Evolutionary conservation across 2,329 filamentous ascomycete species (phyloP).

Genomic region (Xylariaceae sp.): DNA sequence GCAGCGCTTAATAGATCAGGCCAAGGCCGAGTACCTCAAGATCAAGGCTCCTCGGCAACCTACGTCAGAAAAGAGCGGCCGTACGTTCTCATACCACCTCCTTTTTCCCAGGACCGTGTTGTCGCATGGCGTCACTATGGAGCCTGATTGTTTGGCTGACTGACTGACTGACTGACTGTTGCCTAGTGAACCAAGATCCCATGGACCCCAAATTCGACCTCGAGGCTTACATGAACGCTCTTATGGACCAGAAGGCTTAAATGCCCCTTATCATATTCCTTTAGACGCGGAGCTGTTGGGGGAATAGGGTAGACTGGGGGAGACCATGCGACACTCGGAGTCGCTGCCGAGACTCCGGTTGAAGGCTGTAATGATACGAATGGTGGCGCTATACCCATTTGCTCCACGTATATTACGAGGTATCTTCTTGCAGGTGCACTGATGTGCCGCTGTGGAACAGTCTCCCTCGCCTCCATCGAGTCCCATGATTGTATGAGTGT

Average conservation of each 20-base stretch:
- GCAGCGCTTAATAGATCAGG: slow-evolving; percentile 84
- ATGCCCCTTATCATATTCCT: background rate
- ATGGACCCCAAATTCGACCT: slow-evolving; percentile 89
- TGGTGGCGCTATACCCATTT: slow-evolving; percentile 14
- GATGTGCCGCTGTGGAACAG: slow-evolving; percentile 6
- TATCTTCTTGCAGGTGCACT: slow-evolving; percentile 6
- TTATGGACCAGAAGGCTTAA: slow-evolving; percentile 51
- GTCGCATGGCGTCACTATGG: background rate
- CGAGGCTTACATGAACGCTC: slow-evolving; percentile 70
- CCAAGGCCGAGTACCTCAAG: slow-evolving; percentile 85
- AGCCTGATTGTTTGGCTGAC: slow-evolving; percentile 10
- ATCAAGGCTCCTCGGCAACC: slow-evolving; percentile 51
- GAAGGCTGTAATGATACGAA: slow-evolving; percentile 10
- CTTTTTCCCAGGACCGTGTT: background rate
- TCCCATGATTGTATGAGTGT: slow-evolving; percentile 28
- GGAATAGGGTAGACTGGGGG: slow-evolving; percentile 27
- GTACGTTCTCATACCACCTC: slow-evolving; percentile 31
- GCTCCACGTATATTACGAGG: slow-evolving; percentile 7
- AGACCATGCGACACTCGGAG: slow-evolving; percentile 12
- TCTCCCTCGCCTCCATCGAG: slow-evolving; percentile 8
- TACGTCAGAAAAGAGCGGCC: slow-evolving; percentile 28
- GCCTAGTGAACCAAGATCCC: slow-evolving; percentile 66
- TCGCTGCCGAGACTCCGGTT: slow-evolving; percentile 8
- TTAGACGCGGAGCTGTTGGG: slow-evolving; percentile 24
- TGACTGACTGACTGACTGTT: slow-evolving; percentile 12